Evolutionary conservation across 2,329 filamentous ascomycete species (phyloP), one percentile per base, ranked within the genome.

Genomic region (Colletotrichum paranaense): DNA sequence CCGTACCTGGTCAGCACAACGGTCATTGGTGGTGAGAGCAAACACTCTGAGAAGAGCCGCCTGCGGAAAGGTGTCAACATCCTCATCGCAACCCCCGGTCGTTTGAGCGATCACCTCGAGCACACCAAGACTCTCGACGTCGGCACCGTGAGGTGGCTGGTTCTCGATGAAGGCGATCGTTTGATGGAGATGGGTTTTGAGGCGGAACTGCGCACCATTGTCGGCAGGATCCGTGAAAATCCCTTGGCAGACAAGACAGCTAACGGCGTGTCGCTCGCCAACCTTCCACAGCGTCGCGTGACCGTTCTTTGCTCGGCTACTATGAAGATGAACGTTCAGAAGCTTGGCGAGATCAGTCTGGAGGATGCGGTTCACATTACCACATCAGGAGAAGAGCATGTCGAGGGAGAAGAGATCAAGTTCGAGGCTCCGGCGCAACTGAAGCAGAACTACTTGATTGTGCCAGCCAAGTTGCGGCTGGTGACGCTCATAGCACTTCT

Each of bases 131-230:
- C 92, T 0, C 86, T 99, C 65, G 94, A 97, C 76, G 91, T 98
- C 53, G 94, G 93, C 78, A 95, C 93, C 26, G 96, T 98, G 5
- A 89, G 96, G 73, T 99, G 97, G 97, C 85, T 99, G 28, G 92
- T 99, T 2, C 88, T 99, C 6, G 97, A 99, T 78, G 97, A 99
- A 83, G 97, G 97, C 35, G 97, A 99, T 87, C 90, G 97, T n/a
- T 86, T 99, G 80, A 98, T 99, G 96, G 97, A 99, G 80, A 89
- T 98, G 79, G 97, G 97, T 0, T 99, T 99, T 77, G 97, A 98
- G 82, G 92, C 98, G 67, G 96, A 98, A 79, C 90, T 99, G 73
- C 93, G 94, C 79, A 93, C 92, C 74, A 96, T 98, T 76, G 93
- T 99, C 19, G 88, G 91, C 68, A 93, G 93, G 75, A 90, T 98